A percentile compares a stretch with the other conserved stretches of the same genome.
Conservation (phyloP, 208 protist genomes). For the Jaenimonas drosophilae region DNA sequence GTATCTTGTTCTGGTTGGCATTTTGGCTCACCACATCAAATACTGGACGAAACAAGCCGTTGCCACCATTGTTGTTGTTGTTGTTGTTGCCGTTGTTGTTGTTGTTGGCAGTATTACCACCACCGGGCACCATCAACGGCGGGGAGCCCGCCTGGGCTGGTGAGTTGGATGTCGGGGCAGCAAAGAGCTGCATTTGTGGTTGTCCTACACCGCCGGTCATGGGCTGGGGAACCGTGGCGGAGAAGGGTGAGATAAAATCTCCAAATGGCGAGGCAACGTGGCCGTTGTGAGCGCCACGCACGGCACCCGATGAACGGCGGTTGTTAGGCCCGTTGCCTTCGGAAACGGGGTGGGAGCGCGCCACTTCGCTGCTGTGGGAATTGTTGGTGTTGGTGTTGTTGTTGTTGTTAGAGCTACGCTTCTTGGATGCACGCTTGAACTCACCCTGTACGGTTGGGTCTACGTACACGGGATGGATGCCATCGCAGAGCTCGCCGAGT, state of each 20-base stretch:
- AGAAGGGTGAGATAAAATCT: no score
- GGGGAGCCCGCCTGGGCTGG: neutral
- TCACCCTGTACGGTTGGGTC: constrained; percentile 17
- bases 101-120: neutral
- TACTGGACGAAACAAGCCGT: no score
- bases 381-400: constrained; percentile 3
- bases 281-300: no score
- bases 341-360: no score
- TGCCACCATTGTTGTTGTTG: neutral
- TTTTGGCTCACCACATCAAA: no score
- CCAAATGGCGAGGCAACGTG: no score
- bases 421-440: constrained; percentile 21
- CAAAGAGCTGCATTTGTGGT: no score
- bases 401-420: constrained; percentile 2
- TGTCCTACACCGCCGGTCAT: no score
- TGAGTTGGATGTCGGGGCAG: neutral
- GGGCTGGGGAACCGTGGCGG: no score
- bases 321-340: no score
- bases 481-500: constrained; percentile 23
- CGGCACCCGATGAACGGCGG: no score
- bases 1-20: no score
- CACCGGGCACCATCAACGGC: constrained; percentile 1
- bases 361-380: neutral
- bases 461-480: constrained; percentile 24
- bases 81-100: constrained; percentile 8